Conservation (phyloP, 345 rosid genomes). For the Hibiscus tridactylites region DNA sequence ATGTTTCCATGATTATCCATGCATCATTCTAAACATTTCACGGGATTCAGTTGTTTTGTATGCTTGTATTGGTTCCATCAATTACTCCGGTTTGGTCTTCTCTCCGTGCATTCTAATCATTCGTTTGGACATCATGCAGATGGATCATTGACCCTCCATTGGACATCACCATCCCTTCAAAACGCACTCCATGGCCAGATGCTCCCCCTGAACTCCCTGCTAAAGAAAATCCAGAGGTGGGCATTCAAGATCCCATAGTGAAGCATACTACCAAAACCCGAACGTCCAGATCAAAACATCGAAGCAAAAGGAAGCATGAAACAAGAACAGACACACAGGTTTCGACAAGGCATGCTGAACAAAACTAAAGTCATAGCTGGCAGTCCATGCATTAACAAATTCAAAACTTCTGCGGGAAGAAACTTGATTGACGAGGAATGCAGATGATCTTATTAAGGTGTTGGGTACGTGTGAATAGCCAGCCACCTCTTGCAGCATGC, state of each 20-base stretch:
- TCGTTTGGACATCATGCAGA: constrained; percentile 28
- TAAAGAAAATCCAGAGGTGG: constrained; percentile 24
- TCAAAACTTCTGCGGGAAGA: constrained; percentile 11
- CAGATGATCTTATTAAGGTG: constrained; percentile 7
- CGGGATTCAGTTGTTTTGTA: neutral
- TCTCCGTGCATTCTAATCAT: neutral
- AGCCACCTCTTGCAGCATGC: constrained; percentile 3
- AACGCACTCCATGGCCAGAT: constrained; percentile 94
- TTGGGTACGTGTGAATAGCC: constrained; percentile 19
- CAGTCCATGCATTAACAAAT: constrained; percentile 13
- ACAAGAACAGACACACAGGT: constrained; percentile 39
- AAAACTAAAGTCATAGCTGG: constrained; percentile 23
- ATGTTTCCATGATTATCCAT: neutral
- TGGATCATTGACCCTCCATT: constrained; percentile 90
- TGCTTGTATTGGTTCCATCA: neutral
- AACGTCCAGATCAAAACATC: constrained; percentile 51
- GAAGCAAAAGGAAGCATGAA: constrained; percentile 77
- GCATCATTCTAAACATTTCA: neutral
- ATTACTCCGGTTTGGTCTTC: neutral
- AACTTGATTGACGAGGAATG: constrained; percentile 8
- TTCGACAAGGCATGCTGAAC: constrained; percentile 40
- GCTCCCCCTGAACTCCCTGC: constrained; percentile 81
- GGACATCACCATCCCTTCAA: constrained; percentile 85
- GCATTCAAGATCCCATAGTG: constrained; percentile 31
- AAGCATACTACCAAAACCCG: constrained; percentile 55